Percentiles rank a stretch among this genome's conserved stretches.
These are phyloP conservation scores for Gardenia jasminoides DNA, from an alignment of 257 asterid genomes.

Conservation along the genomic window DNA sequence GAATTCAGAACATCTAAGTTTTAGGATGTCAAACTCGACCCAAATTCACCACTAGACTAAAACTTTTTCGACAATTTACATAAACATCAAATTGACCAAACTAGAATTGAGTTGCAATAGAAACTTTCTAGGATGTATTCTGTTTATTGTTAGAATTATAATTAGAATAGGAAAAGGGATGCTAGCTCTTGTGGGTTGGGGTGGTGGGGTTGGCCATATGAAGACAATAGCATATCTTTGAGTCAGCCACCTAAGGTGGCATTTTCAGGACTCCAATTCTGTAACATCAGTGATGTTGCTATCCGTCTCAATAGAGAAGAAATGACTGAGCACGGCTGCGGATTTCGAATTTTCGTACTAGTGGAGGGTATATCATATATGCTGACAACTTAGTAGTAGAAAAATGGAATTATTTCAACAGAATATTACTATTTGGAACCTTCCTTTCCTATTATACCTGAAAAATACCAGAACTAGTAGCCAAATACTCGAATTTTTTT, in stretches of 20 bases:
- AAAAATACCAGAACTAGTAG: slow-evolving; percentile 12
- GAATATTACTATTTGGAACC: slow-evolving; percentile 25
- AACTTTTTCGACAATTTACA: too few relatives aligned
- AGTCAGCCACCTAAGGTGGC: slow-evolving; percentile 51
- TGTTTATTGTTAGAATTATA: background rate
- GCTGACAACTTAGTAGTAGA: slow-evolving; percentile 35
- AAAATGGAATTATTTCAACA: slow-evolving; percentile 18
- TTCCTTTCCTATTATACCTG: background rate
- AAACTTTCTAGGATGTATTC: background rate
- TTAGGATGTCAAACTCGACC: too few relatives aligned
- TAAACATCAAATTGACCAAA: too few relatives aligned
- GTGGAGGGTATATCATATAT: slow-evolving; percentile 27
- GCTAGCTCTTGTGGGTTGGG: background rate
- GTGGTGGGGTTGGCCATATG: slow-evolving; percentile 1
- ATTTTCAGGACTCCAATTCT: slow-evolving; percentile 36
- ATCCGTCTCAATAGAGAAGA: slow-evolving; percentile 26
- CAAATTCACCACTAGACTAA: too few relatives aligned
- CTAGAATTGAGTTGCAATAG: background rate
- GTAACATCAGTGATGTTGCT: slow-evolving; percentile 34
- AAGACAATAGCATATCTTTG: slow-evolving; percentile 34
- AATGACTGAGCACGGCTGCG: slow-evolving; percentile 22
- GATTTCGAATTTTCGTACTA: slow-evolving; percentile 8
- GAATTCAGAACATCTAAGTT: too few relatives aligned
- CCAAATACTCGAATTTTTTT: slow-evolving; percentile 21
- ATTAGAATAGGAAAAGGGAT: background rate